Evolutionary conservation across 2,329 filamentous ascomycete species (phyloP).

Genomic region (Clarireedia hainanense): DNA sequence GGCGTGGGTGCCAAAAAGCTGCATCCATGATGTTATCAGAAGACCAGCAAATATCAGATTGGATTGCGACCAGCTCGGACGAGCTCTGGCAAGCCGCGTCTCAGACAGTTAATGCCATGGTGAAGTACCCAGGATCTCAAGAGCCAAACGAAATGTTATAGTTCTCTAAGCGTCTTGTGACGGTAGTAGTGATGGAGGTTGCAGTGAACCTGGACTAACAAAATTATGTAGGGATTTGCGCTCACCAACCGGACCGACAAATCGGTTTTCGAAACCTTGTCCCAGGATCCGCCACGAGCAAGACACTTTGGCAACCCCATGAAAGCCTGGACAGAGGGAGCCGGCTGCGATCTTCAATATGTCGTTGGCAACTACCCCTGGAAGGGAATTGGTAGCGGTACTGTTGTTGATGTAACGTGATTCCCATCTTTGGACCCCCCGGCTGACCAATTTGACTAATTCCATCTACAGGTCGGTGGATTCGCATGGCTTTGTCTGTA

Average conservation of each 20-base stretch:
- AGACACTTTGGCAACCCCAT: slow-evolving; percentile 9
- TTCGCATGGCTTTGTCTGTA: slow-evolving; percentile 21
- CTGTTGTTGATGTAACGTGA: slow-evolving; percentile 11
- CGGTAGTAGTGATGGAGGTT: background rate
- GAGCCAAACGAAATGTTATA: slow-evolving; percentile 8
- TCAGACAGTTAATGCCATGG: slow-evolving; percentile 4
- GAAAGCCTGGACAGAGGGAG: slow-evolving; percentile 7
- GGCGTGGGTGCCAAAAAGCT: slow-evolving; percentile 18
- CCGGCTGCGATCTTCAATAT: background rate
- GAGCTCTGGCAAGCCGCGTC: background rate
- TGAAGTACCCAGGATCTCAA: slow-evolving; percentile 8
- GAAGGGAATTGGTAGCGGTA: slow-evolving; percentile 4
- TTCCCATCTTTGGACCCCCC: background rate
- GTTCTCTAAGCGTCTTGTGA: background rate
- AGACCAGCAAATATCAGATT: slow-evolving; percentile 6
- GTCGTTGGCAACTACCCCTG: slow-evolving; percentile 12
- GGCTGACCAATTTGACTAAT: background rate
- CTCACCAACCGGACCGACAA: slow-evolving; percentile 7
- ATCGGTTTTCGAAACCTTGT: slow-evolving; percentile 5
- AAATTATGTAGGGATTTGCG: slow-evolving; percentile 4
- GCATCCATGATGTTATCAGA: slow-evolving; percentile 18
- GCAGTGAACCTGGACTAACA: background rate
- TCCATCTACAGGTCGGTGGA: slow-evolving; percentile 18
- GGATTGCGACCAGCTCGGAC: background rate
- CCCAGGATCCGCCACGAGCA: slow-evolving; percentile 1